Base-by-base conservation (phyloP, 306 rosid genomes). In the Quercus dentata region DNA sequence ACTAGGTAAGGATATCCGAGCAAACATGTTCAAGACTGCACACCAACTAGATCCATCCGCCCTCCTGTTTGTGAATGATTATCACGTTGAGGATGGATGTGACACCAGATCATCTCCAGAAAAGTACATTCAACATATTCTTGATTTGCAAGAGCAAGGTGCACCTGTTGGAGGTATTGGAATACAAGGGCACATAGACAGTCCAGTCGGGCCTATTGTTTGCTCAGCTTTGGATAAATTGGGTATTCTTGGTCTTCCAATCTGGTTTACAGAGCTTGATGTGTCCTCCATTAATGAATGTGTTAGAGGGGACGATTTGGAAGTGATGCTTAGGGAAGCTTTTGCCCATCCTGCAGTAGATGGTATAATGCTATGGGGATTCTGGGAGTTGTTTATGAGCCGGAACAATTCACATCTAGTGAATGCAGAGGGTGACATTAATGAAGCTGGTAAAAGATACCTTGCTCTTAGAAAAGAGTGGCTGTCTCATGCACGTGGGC, bases 181-280 rank as follows among this genome's bases (percentile, higher is more conserved):
- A 46, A 87, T 96, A 77, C 98, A 91, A 80, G 98, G 96, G 62
- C 99, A 95, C 76, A 93, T 93, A 75, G 97, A 90, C 12, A 86
- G 84, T 83, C 99, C 98, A 33, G 88, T 91, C 69, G 99, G 97
- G 73, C 92, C 97, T n/a, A 56, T 93, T 68, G 88, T 95, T 59
- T 85, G 88, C 83, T 82, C 92, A 49, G 93, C 97, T 54, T 86
- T 90, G 49, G 97, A 95, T 52, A 86, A 88, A 76, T 64, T 95
- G 68, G 97, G 94, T 5, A 82, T 87, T 54, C 88, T 95, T 38
- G 98, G 97, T 49, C 72, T 93, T 9, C 97, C 96, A 76, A 83
- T 96, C 68, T 96, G 99, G 99, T 90, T 91, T 21, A 93, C 99
- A 1, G 98, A 93, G 79, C 91, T 96, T 51, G 98, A 96, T 56